Evolutionary conservation across 352 stramenopile genomes (phyloP).

Genomic region (Globisporangium rhizosaccharum): DNA sequence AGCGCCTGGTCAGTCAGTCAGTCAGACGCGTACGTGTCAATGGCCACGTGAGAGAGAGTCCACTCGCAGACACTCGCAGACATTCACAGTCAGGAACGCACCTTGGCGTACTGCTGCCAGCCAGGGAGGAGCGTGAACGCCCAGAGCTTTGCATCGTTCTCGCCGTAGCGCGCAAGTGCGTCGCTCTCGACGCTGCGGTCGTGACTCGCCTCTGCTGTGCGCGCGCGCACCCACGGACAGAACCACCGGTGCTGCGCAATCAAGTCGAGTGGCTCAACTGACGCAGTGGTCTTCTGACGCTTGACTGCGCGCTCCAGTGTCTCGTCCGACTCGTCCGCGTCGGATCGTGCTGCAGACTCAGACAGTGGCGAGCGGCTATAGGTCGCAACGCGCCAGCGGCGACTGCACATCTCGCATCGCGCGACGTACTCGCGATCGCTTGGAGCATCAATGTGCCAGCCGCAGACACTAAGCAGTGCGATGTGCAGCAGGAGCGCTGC

Average conservation of each 20-base stretch:
- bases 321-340: conserved; percentile 12
- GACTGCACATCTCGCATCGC: conserved; percentile 42
- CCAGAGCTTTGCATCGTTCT: conserved; percentile 13
- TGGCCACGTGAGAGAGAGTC: neutral
- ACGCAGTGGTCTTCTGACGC: conserved; percentile 16
- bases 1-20: neutral
- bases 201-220: conserved; percentile 4
- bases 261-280: conserved; percentile 10
- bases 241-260: conserved; percentile 47
- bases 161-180: conserved; percentile 7
- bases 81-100: neutral
- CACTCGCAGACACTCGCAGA: too few species aligned
- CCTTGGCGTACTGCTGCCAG: conserved; percentile 25
- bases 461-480: conserved; percentile 27
- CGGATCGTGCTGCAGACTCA: neutral
- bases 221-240: conserved; percentile 42
- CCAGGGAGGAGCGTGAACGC: conserved; percentile 22
- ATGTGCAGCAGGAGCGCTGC: conserved; percentile 19
- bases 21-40: neutral
- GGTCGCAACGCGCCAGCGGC: conserved; percentile 21
- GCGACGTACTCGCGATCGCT: conserved; percentile 9
- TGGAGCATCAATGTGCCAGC: conserved; percentile 29
- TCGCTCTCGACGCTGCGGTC: conserved; percentile 5
- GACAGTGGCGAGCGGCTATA: neutral
- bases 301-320: conserved; percentile 18